Evolutionary conservation across 179 eudicot species (phyloP), one percentile per base, ranked within the genome.

Genomic region (Corrigiola litoralis): DNA sequence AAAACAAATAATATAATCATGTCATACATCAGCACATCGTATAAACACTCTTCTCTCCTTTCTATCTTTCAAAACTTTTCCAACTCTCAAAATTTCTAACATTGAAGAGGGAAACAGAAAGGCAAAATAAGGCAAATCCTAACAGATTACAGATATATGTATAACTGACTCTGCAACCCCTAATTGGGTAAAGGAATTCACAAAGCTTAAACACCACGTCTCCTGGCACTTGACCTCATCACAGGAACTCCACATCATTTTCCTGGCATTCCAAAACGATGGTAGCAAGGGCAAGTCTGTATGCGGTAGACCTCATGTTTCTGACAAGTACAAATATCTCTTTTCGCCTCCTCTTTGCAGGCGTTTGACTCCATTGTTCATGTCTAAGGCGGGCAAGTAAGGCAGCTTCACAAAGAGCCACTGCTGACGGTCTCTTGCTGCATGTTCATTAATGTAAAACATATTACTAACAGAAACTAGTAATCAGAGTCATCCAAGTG

Each of bases 261-360:
- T 79, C 81, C 38, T 79, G 83, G 34, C 66, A 83, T 75, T 85
- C 98, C 56, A 92, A 79, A 40, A 87, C 73, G 59, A 92, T 79
- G 74, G 80, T 78, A 36, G 92, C 95, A 63, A 85, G 81, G 37
- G 89, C 92, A 71, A 92, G 95, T 67, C 88, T 82, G 60, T 81
- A 87, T 4, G 98, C 84, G 18, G 87, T 81, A 18, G 96, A 89
- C 67, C 89, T 85, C 68, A 87, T 58, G 72, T 92, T 92, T 69
- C 98, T 87, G 54, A 86, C 92, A 58, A 92, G 76, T 48, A 92
- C 92, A 58, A 72, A 87, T 51, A 92, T 73, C 77, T 89, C 88
- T 67, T 85, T 85, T 70, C 77, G 87, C 79, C 89, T 82, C 54
- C 41, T 77, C 77, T 81, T 85, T 29, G 63, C 73, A 11, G 81